Evolutionary conservation across 805 yeast genomes (phyloP).

Genomic region (Candida tibetensis): DNA sequence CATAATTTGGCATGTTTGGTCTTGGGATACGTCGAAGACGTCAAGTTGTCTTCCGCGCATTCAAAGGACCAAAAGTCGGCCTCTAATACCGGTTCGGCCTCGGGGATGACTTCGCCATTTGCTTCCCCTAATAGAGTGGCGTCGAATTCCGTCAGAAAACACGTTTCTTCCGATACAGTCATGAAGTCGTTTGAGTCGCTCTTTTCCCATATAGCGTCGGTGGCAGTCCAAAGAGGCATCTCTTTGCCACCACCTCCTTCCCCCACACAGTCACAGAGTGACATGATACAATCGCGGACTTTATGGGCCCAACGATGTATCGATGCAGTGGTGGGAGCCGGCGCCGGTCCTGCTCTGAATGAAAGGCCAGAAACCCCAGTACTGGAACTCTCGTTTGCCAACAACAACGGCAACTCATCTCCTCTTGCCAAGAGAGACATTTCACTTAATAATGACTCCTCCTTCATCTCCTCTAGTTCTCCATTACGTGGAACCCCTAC

Average conservation of each 20-base stretch:
- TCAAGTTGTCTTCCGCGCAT: conserved; percentile 21
- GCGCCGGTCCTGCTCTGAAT: not conserved
- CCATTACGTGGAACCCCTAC: conserved; percentile 5
- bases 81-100: not conserved
- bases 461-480: conserved; percentile 20
- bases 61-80: conserved; percentile 1
- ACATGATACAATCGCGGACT: conserved; percentile 22
- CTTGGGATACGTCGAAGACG: conserved; percentile 48
- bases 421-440: conserved; percentile 11
- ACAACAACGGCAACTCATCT: not conserved
- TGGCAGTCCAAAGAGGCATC: conserved; percentile 43
- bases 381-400: not conserved
- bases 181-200: conserved; percentile 39
- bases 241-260: conserved; percentile 33
- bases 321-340: conserved; percentile 24
- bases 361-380: not conserved
- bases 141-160: conserved; percentile 4
- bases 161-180: conserved; percentile 3
- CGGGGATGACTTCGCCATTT: conserved; percentile 6
- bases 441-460: conserved; percentile 26
- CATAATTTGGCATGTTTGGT: conserved; percentile 46
- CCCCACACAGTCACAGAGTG: conserved; percentile 15
- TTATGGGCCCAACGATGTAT: conserved; percentile 42
- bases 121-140: conserved; percentile 9
- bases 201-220: conserved; percentile 45